Conservation (phyloP, 805 yeast species). For the Starmerella bombi region DNA sequence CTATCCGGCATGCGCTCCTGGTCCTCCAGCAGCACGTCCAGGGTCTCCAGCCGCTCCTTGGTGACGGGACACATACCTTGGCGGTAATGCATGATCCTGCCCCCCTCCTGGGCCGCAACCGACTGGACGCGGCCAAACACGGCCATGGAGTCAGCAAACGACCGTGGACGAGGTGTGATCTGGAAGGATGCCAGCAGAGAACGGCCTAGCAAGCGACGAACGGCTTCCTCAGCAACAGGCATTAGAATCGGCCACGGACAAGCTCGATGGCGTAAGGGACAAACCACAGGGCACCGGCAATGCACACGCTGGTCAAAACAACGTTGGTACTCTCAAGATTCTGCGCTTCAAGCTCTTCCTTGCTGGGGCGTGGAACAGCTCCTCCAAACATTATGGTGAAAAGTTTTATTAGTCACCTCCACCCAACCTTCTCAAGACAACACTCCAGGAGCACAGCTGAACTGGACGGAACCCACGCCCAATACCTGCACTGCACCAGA, state of each 20-base stretch:
- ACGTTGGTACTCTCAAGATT: constrained; percentile 24
- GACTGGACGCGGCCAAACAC: constrained; percentile 8
- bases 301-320: constrained; percentile 24
- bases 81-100: constrained; percentile 22
- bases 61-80: constrained; percentile 27
- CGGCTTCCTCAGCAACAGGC: background rate
- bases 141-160: constrained; percentile 17
- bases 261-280: constrained; percentile 31
- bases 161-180: constrained; percentile 19
- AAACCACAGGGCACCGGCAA: constrained; percentile 31
- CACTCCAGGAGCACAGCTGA: too few species aligned
- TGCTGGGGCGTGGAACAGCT: constrained; percentile 29
- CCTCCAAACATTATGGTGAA: constrained; percentile 28
- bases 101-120: constrained; percentile 15
- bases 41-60: constrained; percentile 21
- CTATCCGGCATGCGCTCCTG: constrained; percentile 5
- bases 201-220: constrained; percentile 14
- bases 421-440: background rate
- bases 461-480: too few species aligned
- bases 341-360: constrained; percentile 28
- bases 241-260: constrained; percentile 29
- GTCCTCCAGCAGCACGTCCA: constrained; percentile 24
- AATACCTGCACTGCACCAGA: background rate
- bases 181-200: constrained; percentile 17
- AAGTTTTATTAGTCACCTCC: background rate